phyloP scores from a whole-genome alignment of 75 land plant species.

The Larix kaempferi region DNA sequence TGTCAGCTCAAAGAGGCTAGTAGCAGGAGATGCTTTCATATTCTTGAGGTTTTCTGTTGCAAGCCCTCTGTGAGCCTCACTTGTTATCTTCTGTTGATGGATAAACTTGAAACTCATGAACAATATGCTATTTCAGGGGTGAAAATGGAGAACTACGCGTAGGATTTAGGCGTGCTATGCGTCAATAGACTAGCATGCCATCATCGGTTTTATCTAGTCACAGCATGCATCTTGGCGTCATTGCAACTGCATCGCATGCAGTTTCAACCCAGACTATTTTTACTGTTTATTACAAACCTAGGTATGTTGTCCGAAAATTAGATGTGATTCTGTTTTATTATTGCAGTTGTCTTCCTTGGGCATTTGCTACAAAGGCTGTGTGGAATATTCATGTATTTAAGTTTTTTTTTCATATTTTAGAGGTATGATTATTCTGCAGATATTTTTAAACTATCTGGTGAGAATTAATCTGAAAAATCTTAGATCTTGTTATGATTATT shows the following conservation, averaged over 20 bases:
- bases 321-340: neutral
- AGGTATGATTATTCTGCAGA: neutral
- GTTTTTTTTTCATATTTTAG: neutral
- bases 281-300: slow-evolving; percentile 50
- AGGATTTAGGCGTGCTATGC: slow-evolving; percentile 50
- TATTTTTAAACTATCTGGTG: neutral
- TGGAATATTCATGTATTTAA: neutral
- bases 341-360: neutral
- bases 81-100: neutral
- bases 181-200: slow-evolving; percentile 18
- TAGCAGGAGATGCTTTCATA: slow-evolving; percentile 91
- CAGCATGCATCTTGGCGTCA: slow-evolving; percentile 56
- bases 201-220: slow-evolving; percentile 47
- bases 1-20: slow-evolving; percentile 83
- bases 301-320: slow-evolving; percentile 16
- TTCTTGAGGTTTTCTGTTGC: slow-evolving; percentile 54
- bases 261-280: slow-evolving; percentile 38
- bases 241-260: slow-evolving; percentile 67
- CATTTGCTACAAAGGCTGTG: no score
- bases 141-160: slow-evolving; percentile 58
- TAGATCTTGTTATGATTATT: neutral
- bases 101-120: neutral
- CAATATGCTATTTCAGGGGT: slow-evolving; percentile 23
- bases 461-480: neutral
- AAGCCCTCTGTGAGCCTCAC: neutral